Evolutionary conservation across 2,329 filamentous ascomycete species (phyloP).

Genomic region (Sphaerulina musiva): DNA sequence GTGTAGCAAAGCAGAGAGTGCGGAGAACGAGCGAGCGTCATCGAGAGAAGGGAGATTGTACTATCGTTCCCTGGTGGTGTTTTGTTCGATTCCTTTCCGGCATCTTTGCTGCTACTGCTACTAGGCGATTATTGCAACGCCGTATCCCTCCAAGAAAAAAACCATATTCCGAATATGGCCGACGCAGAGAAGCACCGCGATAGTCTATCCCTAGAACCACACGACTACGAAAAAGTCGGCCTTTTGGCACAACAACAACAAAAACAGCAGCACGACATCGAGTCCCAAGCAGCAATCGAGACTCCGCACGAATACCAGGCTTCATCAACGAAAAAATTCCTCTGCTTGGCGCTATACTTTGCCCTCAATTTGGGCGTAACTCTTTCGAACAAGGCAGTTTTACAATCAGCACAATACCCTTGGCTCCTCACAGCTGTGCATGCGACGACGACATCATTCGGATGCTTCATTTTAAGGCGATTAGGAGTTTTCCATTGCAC

Average conservation of each 20-base stretch:
- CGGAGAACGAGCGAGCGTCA: too few species aligned
- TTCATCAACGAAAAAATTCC: constrained; percentile 22
- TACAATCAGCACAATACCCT: constrained; percentile 47
- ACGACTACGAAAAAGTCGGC: not conserved
- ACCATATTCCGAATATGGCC: not conserved
- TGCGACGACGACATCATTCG: constrained; percentile 50
- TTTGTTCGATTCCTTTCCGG: too few species aligned
- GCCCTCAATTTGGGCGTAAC: constrained; percentile 46
- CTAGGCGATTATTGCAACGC: not conserved
- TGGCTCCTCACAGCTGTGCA: constrained; percentile 57
- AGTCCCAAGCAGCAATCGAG: not conserved
- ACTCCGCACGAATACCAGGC: constrained; percentile 22
- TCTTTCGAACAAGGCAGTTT: constrained; percentile 54
- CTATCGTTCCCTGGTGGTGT: too few species aligned
- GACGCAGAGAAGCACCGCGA: not conserved
- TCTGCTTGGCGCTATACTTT: constrained; percentile 40
- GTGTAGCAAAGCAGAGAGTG: too few species aligned
- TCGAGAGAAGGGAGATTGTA: too few species aligned
- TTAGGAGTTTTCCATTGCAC: constrained; percentile 50
- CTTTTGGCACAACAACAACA: not conserved
- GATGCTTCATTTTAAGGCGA: constrained; percentile 49
- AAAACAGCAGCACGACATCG: not conserved
- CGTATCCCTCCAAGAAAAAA: not conserved
- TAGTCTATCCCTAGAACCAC: not conserved
- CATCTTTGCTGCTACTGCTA: not conserved